Base-by-base conservation (phyloP, 352 stramenopile genomes). In the Globisporangium middletonii region DNA sequence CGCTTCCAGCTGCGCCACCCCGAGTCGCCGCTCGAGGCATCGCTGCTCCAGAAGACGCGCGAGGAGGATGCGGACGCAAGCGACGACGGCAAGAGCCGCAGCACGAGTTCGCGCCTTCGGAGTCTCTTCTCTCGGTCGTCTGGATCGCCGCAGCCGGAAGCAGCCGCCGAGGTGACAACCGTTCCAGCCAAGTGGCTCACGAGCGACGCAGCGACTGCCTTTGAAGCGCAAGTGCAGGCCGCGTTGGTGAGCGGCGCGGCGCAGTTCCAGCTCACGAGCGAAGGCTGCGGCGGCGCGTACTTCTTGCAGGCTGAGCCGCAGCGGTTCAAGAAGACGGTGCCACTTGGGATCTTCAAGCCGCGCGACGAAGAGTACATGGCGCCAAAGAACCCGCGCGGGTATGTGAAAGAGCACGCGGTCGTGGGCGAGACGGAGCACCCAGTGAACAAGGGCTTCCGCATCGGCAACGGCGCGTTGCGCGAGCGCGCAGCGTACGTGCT, bases 341-440 rank as follows among this genome's bases (percentile, higher is more conserved):
- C 78, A 2, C 63, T 95, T 16, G 85, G 75, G 1, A 76, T 99
- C 15, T 99, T 99, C 70, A 99, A 99, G 73, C 97, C 97, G 7
- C 78, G 91, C 16, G 96, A 99, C 64, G 97, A 99, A 73, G 97
- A 99, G 75, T 98, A 98, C 53, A 99, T 99, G 79, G 96, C 96
- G 2, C 89, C 95, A 41, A 98, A 99, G 77, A 99, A 99, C 77
- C 97, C 97, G 13, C 85, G 97, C 60, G 94, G 93, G 5, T 98
- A 98, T 57, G 82, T 98, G 35, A 84, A 89, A 68, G 82, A 92
- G 55, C 73, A 80, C 45, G 79, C 80, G 0, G 66, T 91, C n/a
- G 75, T 95, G 6, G 86, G 86, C 16, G 73, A 83, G 48, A 94
- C 78, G 16, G 77, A 88, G 38, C 80, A 95, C 59, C 86, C 87